Evolutionary conservation across 176 grass and related monocot species (phyloP), one percentile per base, ranked within the genome.

Genomic region (Calamus simplicifolius): DNA sequence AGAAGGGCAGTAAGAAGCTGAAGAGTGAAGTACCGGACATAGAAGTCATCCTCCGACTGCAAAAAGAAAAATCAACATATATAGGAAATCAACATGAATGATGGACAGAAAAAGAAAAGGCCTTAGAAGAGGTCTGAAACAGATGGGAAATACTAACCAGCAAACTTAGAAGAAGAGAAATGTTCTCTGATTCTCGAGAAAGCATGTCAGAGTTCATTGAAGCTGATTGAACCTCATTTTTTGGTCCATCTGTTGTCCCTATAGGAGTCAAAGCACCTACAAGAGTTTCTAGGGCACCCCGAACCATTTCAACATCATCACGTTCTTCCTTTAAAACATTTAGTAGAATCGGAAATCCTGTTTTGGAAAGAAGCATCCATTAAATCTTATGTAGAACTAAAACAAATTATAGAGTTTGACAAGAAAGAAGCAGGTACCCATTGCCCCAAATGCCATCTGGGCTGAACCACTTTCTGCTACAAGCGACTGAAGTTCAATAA

Each of bases 1-100:
- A 98, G 84, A 68, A 98, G 77, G 35, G 93, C 76, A 60, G 93
- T 98, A 63, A 98, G 76, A 83, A 98, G 88, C 71, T 98, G 93
- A 75, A 98, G 86, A 23, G 93, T 92, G 55, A 92, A 92, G 62
- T 98, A 92, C 52, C 93, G 79, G 58, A 98, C 87, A 92, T 92
- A 98, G 52, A 98, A 98, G 69, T 92, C 93, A 84, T 89, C 93
- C 72, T 98, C 93, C 29, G 93, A 89, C 88, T 92, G 78, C 76
- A 78, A 64, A 79, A 27, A 67, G 67, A 80, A 68, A 18, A 27
- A 63, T 54, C 10, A 16, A 30, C 49, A 48, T 30, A 17, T 50
- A 29, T 58, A 70, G 31, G 27, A 63, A 19, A 17, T 38, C 38
- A 7, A 29, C 35, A 43, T 13, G 35, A 43, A 43, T 43, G 8